Evolutionary conservation across 2,329 filamentous ascomycete genomes (phyloP).

Genomic region (Pseudopithomyces maydicus): DNA sequence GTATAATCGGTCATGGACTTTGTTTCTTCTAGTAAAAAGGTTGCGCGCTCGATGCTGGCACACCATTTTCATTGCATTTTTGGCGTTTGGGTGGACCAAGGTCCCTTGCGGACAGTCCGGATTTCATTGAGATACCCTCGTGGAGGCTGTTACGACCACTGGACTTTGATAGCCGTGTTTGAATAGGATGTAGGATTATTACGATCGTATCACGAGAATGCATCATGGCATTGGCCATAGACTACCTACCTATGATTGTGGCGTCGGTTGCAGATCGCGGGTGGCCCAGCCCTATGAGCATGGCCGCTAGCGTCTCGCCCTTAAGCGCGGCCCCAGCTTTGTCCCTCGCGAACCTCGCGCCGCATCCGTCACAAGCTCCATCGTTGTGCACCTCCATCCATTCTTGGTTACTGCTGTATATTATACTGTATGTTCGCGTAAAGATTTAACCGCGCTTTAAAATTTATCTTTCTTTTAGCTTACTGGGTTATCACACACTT

Average conservation of each 20-base stretch:
- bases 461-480: neutral
- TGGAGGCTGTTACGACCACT: neutral
- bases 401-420: too few relatives aligned
- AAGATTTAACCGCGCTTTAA: too few relatives aligned
- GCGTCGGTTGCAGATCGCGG: neutral
- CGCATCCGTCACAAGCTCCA: conserved; percentile 5
- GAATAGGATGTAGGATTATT: conserved; percentile 1
- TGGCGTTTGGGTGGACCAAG: conserved; percentile 1
- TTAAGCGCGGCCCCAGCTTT: conserved; percentile 3
- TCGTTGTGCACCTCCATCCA: neutral
- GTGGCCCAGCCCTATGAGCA: conserved; percentile 3
- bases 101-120: neutral
- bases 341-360: conserved; percentile 4
- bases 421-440: too few relatives aligned
- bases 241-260: too few relatives aligned
- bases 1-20: neutral
- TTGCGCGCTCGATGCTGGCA: neutral
- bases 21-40: neutral
- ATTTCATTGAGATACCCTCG: conserved; percentile 7
- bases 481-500: neutral
- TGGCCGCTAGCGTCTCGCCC: conserved; percentile 1
- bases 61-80: neutral
- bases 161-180: neutral
- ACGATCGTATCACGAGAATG: neutral
- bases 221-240: neutral